These are phyloP conservation scores for Pichia norvegensis DNA, from an alignment of 1,139 yeast genomes.

Conservation along the genomic window DNA sequence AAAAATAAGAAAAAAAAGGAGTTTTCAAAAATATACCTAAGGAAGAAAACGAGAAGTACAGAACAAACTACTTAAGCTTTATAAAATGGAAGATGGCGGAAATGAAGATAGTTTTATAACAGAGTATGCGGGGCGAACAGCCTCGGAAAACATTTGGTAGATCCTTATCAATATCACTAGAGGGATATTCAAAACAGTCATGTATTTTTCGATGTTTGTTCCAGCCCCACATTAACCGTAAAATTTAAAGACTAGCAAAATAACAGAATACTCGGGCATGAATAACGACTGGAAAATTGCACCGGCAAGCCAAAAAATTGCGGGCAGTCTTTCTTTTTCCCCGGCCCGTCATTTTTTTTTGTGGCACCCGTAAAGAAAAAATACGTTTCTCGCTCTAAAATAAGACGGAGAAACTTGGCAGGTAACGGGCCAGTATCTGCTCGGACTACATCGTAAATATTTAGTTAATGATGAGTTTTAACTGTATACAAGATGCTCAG, in stretches of 20 bases:
- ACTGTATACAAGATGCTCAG: too few species aligned
- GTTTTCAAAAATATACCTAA: not conserved
- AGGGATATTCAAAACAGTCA: constrained; percentile 36
- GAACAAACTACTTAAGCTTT: not conserved
- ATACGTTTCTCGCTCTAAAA: not conserved
- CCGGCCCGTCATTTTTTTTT: too few species aligned
- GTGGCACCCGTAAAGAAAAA: not conserved
- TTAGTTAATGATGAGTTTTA: too few species aligned
- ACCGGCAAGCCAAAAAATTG: too few species aligned
- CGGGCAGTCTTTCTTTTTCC: not conserved
- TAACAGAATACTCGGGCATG: not conserved
- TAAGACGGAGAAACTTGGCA: too few species aligned
- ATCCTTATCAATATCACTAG: not conserved
- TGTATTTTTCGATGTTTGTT: not conserved
- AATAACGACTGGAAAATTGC: too few species aligned
- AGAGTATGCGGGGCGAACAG: not conserved
- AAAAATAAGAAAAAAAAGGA: not conserved
- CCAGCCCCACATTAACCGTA: not conserved
- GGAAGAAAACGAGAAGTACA: not conserved
- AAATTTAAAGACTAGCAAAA: not conserved
- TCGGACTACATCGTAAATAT: too few species aligned
- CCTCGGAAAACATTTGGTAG: too few species aligned
- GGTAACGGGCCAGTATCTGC: too few species aligned
- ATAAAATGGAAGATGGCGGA: not conserved
- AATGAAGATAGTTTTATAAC: not conserved